Percentiles rank a stretch among this genome's conserved stretches.
Conservation (phyloP, 179 eudicot genomes). For the Beta corolliflora region DNA sequence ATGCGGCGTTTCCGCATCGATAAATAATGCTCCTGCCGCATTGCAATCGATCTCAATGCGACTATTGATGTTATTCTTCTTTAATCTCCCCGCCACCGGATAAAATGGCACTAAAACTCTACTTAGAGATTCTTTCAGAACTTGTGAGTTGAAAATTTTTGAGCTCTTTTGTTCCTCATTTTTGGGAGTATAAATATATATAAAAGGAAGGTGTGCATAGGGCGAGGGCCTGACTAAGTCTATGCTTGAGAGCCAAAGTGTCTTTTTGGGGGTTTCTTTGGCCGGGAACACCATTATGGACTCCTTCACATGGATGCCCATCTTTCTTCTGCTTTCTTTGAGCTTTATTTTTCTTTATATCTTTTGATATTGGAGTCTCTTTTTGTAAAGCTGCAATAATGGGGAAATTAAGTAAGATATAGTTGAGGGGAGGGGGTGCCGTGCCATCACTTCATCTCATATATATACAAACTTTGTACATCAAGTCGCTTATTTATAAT, state of each 20-base stretch:
- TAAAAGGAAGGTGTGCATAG: background rate
- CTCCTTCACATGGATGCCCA: slow-evolving; percentile 1
- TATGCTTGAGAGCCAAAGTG: background rate
- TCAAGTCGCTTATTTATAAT: no score
- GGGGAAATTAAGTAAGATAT: no score
- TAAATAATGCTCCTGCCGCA: background rate
- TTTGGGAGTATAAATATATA: background rate
- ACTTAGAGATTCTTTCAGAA: background rate
- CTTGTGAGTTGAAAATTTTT: background rate
- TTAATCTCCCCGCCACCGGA: slow-evolving; percentile 10
- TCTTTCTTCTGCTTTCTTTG: background rate
- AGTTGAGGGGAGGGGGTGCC: no score
- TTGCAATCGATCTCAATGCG: slow-evolving; percentile 20
- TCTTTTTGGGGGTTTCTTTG: background rate
- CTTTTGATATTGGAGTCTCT: no score
- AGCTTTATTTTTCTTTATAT: no score
- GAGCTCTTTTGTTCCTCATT: background rate
- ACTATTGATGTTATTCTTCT: background rate
- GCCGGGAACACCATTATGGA: background rate
- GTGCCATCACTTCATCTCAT: no score
- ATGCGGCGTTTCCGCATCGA: slow-evolving; percentile 5
- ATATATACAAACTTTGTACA: no score
- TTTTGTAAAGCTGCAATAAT: no score
- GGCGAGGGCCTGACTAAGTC: background rate
- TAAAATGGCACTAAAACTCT: slow-evolving; percentile 15